Evolutionary conservation across 2,329 filamentous ascomycete species (phyloP), one percentile per base, ranked within the genome.

Genomic region (Verticillium tricorpus): DNA sequence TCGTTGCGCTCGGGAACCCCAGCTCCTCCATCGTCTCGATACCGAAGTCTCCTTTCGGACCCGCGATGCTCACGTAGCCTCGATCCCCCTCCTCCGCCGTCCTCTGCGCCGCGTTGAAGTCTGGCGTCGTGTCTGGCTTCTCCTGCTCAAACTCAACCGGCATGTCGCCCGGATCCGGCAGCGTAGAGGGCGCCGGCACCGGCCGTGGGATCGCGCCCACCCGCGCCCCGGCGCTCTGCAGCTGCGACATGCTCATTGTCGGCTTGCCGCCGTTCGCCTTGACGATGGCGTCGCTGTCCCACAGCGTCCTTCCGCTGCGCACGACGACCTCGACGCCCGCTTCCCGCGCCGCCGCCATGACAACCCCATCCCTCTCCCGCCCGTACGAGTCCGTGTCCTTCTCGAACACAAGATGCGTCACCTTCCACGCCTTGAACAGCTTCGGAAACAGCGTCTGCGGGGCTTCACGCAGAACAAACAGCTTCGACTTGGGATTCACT

Each of bases 401-500:
- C 71, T 93, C 90, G 67, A 92, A 93, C 0, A 92, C 89, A 5
- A 93, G 74, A 73, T 93, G 90, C 0, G 89, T 90, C 31, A 91
- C 85, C 1, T 83, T 82, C 90, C 90, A 93, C 19, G 84, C 82
- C 67, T 86, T 85, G 79, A 92, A 90, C 1, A 93, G 76, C 72
- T 91, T 91, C 1, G 87, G 86, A 3, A 93, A 80, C 1, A 92
- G 73, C 0, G 86, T 91, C 69, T 89, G 87, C 0, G 90, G 89
- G 0, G 83, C 88, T 74, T 92, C 90, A 32, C 90, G 82, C 17
- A 93, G 78, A 28, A 93, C 82, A 64, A 91, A 87, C 1, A 93
- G 81, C 70, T 89, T 89, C 19, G 88, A 90, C 62, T 87, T 88
- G 19, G 82, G 69, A 69, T 93, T 93, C n/a, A 92, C 75, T 61